Evolutionary conservation across 345 rosid genomes (phyloP), one percentile per base, ranked within the genome.

Genomic region (Nasturtium officinale): DNA sequence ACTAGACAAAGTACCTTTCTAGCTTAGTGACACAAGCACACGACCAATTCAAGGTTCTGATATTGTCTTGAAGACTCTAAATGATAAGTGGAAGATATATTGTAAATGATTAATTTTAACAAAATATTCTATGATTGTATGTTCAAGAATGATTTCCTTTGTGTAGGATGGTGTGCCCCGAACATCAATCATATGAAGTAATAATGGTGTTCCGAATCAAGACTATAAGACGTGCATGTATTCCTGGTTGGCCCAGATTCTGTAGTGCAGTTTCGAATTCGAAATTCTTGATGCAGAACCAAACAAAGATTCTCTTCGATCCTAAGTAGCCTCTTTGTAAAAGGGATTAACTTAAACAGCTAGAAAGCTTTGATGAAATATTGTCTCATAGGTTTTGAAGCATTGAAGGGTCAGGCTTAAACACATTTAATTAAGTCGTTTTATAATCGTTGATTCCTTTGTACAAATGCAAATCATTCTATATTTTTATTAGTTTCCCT

Each of bases 131-230:
- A 29, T 47, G 20, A 48, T 32, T 52, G 62, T 42, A 35, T 3
- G 25, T 5, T 17, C 38, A 29, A 28, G 26, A 5, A 17, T 32
- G 13, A 12, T 47, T 65, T 55, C 9, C 8, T 40, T 15, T 61
- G 30, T 33, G 16, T 72, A 91, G 90, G 96, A 86, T 61, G 96
- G 93, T 79, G 72, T 91, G 35, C 91, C 93, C 9, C 85, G 96
- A 82, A 83, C 91, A 67, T 84, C 97, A 55, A 67, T 86, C 96
- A 55, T 89, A 87, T 72, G 85, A 89, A 77, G 88, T 91, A 74
- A 83, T 87, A 12, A 89, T 91, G 51, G 82, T 85, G 74, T 85
- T 89, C 81, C 81, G 91, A 40, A 62, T 79, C 78, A 85, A 82
- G 17, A 76, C 85, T 20, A 57, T 82, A 67, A 83, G 81, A 60